Evolutionary conservation across 306 rosid species (phyloP), one percentile per base, ranked within the genome.

Genomic region (Gastrolobium bilobum): DNA sequence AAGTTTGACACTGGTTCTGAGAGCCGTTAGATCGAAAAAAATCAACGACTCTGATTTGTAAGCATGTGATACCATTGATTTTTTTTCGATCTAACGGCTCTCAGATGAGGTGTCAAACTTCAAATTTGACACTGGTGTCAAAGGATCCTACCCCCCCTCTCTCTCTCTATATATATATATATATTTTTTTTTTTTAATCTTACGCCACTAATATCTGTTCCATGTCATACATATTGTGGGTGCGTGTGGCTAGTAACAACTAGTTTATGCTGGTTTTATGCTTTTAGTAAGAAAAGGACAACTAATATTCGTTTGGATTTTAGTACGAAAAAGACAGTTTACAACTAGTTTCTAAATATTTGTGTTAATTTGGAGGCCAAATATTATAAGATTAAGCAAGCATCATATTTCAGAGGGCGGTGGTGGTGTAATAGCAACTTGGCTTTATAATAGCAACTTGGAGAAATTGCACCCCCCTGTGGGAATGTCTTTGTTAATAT

Each of bases 371-470:
- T 33, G 71, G 92, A 70, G 2, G 50, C 42, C 10, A 64, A 14
- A 62, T n/a, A 10, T 50, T 52, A 20, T 2, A 35, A 57, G 46
- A 37, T 37, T 8, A 81, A 73, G 86, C 33, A 56, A 20, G 26
- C 53, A 79, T 84, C 72, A 10, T 20, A 75, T 63, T 46, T 59
- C 46, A 64, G 58, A 76, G 75, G 84, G 35, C 50, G 68, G 81
- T 54, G 85, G 60, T 76, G 91, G 67, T 73, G 87, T 54, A 82
- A 79, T 20, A 20, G 0, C 71, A 44, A 80, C 77, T 52, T 79
- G 81, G 76, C 84, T 83, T 79, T 80, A 72, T 3, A 68, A 67
- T 60, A 78, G 75, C 89, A 83, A 89, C 81, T 89, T 80, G 90
- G 77, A 69, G 54, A 71, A 15, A 48, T 82, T 82, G 82, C 74